Conservation (phyloP, 2,329 filamentous ascomycete genomes). For the Cordyceps pruinosa region DNA sequence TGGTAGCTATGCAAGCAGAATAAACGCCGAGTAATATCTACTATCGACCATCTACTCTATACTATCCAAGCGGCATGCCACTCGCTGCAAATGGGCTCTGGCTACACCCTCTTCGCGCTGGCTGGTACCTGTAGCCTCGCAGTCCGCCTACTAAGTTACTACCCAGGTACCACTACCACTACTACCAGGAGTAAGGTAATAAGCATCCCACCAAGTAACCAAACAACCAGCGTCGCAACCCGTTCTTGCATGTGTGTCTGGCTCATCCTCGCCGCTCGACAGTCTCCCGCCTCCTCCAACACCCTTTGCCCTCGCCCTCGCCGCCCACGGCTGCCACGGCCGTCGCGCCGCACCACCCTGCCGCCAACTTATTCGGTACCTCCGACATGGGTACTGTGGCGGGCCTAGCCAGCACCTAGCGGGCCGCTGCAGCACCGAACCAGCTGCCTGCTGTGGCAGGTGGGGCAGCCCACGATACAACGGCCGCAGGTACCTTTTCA, state of each 20-base stretch:
- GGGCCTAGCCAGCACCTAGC: neutral
- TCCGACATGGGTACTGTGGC: neutral
- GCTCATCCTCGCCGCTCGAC: neutral
- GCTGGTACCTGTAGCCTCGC: no score
- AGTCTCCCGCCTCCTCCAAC: neutral
- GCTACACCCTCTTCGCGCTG: no score
- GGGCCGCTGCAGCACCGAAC: neutral
- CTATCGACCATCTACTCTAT: no score
- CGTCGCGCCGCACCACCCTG: neutral
- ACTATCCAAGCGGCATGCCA: no score
- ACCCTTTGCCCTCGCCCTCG: neutral
- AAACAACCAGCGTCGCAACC: neutral
- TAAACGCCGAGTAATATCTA: no score
- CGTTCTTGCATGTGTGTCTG: neutral
- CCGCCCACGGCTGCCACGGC: neutral
- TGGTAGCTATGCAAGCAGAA: no score
- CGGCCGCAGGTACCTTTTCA: constrained; percentile 3
- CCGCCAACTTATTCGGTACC: neutral
- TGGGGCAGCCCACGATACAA: constrained; percentile 2
- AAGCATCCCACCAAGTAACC: neutral
- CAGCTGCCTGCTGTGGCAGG: neutral
- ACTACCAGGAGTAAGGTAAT: no score
- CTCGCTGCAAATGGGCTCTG: no score
- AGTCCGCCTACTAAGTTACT: no score
- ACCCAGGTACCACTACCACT: no score